phyloP scores from a whole-genome alignment of 2,329 filamentous ascomycete species.

The Trichocomaceae sp. region DNA sequence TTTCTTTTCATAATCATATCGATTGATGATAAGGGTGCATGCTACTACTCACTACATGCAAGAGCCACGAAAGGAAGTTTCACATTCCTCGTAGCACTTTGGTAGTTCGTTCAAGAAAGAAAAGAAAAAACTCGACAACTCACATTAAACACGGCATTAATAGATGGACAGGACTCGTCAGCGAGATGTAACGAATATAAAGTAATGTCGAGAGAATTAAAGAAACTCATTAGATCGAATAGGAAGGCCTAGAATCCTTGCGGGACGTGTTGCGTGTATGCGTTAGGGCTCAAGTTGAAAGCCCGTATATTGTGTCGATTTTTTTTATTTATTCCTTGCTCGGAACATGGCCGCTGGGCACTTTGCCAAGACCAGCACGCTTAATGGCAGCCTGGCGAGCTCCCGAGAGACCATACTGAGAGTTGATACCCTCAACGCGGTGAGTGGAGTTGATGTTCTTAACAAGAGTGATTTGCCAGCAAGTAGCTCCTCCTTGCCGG shows the following conservation, averaged over 20 bases:
- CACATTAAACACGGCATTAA: not conserved
- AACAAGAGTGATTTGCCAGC: conserved; percentile 78
- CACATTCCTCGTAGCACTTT: not conserved
- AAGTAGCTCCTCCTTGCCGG: conserved; percentile 75
- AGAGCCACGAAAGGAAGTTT: not conserved
- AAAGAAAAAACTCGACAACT: not conserved
- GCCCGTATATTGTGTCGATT: not conserved
- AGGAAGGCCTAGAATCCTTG: conserved; percentile 1
- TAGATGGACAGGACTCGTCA: not conserved
- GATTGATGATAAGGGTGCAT: not conserved
- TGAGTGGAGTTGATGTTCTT: conserved; percentile 89
- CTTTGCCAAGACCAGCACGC: conserved; percentile 26
- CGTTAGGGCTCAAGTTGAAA: not conserved
- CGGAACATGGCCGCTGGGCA: conserved; percentile 31
- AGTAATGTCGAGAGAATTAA: not conserved
- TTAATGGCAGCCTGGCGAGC: conserved; percentile 50
- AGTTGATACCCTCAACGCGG: conserved; percentile 65
- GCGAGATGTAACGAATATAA: not conserved
- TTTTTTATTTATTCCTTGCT: conserved; percentile 10
- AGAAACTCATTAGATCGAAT: not conserved
- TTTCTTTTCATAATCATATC: not conserved
- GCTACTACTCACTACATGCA: not conserved
- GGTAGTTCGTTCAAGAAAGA: not conserved
- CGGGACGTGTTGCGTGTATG: not conserved
- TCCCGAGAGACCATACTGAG: conserved; percentile 62